phyloP scores from a whole-genome alignment of 495 filamentous ascomycete species.

The Neurospora sublineolata region DNA sequence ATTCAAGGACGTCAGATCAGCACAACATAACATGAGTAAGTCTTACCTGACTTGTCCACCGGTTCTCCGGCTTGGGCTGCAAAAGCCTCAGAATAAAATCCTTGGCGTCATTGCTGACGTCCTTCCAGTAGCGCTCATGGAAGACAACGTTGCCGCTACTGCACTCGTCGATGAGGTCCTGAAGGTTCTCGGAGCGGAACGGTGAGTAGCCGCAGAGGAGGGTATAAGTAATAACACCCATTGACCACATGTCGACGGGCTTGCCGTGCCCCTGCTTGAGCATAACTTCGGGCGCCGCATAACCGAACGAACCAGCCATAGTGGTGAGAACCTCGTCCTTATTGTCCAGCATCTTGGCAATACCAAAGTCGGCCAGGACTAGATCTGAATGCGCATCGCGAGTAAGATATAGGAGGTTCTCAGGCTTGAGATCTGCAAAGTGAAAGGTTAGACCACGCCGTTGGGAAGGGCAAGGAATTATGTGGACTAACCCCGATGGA shows the following conservation, averaged over 20 bases:
- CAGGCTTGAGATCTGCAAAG: slow-evolving; percentile 80
- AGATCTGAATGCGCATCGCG: slow-evolving; percentile 64
- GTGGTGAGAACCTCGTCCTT: slow-evolving; percentile 87
- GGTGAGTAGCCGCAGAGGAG: slow-evolving; percentile 98
- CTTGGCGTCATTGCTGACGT: slow-evolving; percentile 92
- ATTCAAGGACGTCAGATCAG: slow-evolving; percentile 4
- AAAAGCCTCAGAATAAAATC: slow-evolving; percentile 80
- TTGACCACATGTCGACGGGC: slow-evolving; percentile 98
- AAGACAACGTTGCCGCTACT: slow-evolving; percentile 81
- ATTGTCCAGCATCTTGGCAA: slow-evolving; percentile 93
- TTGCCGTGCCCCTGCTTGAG: slow-evolving; percentile 94
- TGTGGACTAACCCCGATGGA: slow-evolving; percentile 67
- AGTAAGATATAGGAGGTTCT: slow-evolving; percentile 92
- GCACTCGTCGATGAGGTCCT: slow-evolving; percentile 93
- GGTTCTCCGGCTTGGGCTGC: slow-evolving; percentile 63
- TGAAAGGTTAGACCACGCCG: not conserved
- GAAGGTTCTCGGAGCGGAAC: slow-evolving; percentile 87
- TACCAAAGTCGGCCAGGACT: slow-evolving; percentile 95
- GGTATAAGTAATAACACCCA: slow-evolving; percentile 98
- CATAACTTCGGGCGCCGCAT: slow-evolving; percentile 98
- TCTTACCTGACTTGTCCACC: slow-evolving; percentile 65
- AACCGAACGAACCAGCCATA: slow-evolving; percentile 98
- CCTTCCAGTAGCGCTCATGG: slow-evolving; percentile 97
- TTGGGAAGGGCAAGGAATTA: not conserved
- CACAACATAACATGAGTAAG: not conserved